Evolutionary conservation across 176 grass and related monocot species (phyloP), one percentile per base, ranked within the genome.

Genomic region (Coix lacrymajobi): DNA sequence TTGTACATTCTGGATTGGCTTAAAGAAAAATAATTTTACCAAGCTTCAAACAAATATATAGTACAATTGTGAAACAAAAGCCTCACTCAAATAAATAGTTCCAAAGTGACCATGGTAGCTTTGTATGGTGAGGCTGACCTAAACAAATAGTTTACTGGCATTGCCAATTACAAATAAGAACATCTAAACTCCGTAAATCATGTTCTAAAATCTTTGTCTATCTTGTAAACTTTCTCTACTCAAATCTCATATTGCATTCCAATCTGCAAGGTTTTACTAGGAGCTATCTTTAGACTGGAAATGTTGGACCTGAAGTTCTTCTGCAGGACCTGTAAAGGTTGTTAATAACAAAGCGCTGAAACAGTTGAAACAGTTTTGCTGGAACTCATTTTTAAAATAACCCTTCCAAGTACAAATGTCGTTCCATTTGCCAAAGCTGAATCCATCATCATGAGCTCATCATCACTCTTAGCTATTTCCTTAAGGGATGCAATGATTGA

Each of bases 231-330:
- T 79, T 75, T 37, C 17, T 14, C 4, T 75, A 43, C 45, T 96
- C 79, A 96, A 44, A 96, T 88, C 38, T 96, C 94, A 76, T 96
- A 93, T 14, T 91, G 71, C 81, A 97, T 97, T 40, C 91, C 94
- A 9, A 93, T 75, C 54, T 97, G 91, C 32, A 97, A 76, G 3
- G 87, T 88, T 80, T 93, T 93, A 11, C 81, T 78, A 17, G 91
- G 80, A 52, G 89, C 84, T 73, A 97, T 87, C 79, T 57, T 79
- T 11, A 97, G 81, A 17, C 73, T 85, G 10, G 91, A 90, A 26
- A 97, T 72, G 71, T 87, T 93, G 12, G 94, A 93, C 69, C 94
- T 91, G 73, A 93, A 97, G 78, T 97, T 97, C 88, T 93, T 97
- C 62, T 97, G 94, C 74, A 97, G 11, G 63, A 87, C 62, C 91